These are phyloP conservation scores for Penicillium antarcticum DNA, from an alignment of 495 filamentous ascomycete genomes.

Conservation along the genomic window DNA sequence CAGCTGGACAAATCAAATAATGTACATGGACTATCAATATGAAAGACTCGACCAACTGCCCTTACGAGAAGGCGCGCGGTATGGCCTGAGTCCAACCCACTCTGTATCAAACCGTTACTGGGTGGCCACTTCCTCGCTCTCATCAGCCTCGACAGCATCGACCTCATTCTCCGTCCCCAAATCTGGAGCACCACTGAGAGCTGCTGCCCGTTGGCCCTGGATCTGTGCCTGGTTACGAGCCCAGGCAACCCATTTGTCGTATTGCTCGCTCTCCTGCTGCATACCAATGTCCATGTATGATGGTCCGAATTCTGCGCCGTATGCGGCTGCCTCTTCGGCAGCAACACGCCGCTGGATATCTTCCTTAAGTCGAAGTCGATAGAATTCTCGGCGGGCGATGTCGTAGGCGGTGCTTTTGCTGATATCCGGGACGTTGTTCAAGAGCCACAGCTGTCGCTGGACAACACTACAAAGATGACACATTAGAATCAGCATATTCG, in stretches of 20 bases:
- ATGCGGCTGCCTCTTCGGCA: conserved; percentile 79
- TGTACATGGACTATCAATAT: conserved; percentile 31
- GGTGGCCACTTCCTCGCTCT: background rate
- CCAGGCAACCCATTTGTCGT: conserved; percentile 80
- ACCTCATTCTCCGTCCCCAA: background rate
- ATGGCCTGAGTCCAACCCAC: conserved; percentile 1
- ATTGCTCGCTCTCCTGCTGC: conserved; percentile 73
- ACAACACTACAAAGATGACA: conserved; percentile 63
- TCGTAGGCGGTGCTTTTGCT: conserved; percentile 75
- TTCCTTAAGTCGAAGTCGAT: conserved; percentile 72
- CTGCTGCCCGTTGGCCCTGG: conserved; percentile 24
- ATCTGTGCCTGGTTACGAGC: conserved; percentile 54
- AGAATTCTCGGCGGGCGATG: conserved; percentile 85
- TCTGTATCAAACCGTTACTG: background rate
- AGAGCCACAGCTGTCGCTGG: conserved; percentile 84
- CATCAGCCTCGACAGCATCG: background rate
- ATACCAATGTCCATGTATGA: conserved; percentile 70
- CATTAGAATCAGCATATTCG: conserved; percentile 15
- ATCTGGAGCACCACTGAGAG: conserved; percentile 34
- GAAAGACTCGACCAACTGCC: background rate
- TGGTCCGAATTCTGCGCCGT: conserved; percentile 84
- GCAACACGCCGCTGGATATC: conserved; percentile 83
- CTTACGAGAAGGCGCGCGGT: background rate
- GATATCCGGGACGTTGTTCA: conserved; percentile 60
- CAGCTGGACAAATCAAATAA: conserved; percentile 20